Evolutionary conservation across 78 protist species (phyloP).

Genomic region (Dictyostelium intermedium): DNA sequence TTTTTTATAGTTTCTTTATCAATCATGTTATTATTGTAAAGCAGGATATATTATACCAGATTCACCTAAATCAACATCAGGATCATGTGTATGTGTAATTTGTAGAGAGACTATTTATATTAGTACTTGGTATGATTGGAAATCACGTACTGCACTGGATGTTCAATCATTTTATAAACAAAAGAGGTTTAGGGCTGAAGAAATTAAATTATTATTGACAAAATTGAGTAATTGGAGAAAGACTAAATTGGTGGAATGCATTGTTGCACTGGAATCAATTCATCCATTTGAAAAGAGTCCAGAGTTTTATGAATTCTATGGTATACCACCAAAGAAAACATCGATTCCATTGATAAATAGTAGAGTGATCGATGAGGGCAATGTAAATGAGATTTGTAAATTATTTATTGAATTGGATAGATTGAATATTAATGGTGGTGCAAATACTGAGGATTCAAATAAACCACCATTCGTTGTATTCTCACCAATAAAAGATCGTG

Average conservation of each 20-base stretch:
- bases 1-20: not conserved
- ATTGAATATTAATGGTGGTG: not conserved
- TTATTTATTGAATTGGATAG: not conserved
- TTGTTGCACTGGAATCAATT: not conserved
- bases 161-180: not conserved
- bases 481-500: not conserved
- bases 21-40: not conserved
- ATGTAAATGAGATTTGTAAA: not conserved
- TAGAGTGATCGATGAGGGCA: not conserved
- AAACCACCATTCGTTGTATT: not conserved
- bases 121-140: not conserved
- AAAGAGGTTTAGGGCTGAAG: not conserved
- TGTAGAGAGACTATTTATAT: not conserved
- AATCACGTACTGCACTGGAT: not conserved
- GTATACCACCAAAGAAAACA: not conserved
- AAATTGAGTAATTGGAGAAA: not conserved
- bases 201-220: not conserved
- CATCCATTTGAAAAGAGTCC: not conserved
- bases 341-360: not conserved
- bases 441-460: not conserved
- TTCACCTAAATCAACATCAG: not conserved
- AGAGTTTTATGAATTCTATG: not conserved
- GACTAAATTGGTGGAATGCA: not conserved
- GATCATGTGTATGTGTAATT: not conserved
- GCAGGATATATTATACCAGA: not conserved